These are phyloP conservation scores for Dendrothele bispora DNA, from an alignment of 768 basidiomycete species.

Conservation along the genomic window DNA sequence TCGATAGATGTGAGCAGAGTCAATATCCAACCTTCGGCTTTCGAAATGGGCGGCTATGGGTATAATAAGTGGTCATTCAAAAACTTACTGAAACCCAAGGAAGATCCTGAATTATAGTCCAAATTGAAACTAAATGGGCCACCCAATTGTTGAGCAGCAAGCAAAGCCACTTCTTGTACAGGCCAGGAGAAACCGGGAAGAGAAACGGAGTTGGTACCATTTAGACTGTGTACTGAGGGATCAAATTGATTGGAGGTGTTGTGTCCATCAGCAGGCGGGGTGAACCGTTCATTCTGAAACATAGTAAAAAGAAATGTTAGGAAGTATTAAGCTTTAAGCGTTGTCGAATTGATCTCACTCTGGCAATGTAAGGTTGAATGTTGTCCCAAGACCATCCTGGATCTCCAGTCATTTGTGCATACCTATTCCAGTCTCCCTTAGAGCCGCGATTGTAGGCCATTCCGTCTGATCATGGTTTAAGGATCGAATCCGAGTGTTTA, in stretches of 20 bases:
- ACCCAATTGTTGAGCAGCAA: slow-evolving; percentile 31
- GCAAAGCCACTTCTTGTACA: slow-evolving; percentile 32
- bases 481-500: background rate
- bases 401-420: slow-evolving; percentile 15
- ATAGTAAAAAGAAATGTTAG: too few relatives aligned
- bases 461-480: slow-evolving; percentile 1
- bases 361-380: slow-evolving; percentile 12
- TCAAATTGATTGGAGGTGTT: slow-evolving; percentile 25
- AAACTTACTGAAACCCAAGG: slow-evolving; percentile 38
- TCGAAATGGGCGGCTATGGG: too few relatives aligned
- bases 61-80: too few relatives aligned
- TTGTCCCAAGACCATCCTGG: slow-evolving; percentile 21
- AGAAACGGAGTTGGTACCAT: slow-evolving; percentile 28
- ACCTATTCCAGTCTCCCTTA: slow-evolving; percentile 16
- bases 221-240: slow-evolving; percentile 28
- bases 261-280: slow-evolving; percentile 11
- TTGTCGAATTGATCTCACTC: background rate
- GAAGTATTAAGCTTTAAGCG: background rate
- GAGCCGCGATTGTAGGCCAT: slow-evolving; percentile 19
- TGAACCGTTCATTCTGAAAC: too few relatives aligned
- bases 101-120: slow-evolving; percentile 43
- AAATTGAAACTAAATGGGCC: slow-evolving; percentile 38
- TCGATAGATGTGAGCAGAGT: background rate
- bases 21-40: background rate
- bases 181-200: slow-evolving; percentile 21